These are phyloP conservation scores for Umbelopsis sp. DNA, from an alignment of 192 early-diverging fungal species.

Conservation along the genomic window DNA sequence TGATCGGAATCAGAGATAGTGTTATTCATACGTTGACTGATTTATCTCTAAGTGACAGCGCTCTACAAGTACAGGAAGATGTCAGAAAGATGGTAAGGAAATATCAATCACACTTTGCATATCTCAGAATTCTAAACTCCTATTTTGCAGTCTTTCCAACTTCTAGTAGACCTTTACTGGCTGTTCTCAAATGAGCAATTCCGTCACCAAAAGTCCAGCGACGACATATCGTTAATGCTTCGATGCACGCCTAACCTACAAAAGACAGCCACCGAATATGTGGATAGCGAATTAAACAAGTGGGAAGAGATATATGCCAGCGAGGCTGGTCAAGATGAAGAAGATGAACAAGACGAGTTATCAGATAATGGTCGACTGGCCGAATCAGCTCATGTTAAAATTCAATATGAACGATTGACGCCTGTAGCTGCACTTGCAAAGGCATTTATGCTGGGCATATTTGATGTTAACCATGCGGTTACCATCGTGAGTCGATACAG, in stretches of 20 bases:
- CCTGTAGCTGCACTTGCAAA: conserved; percentile 45
- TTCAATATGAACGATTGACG: conserved; percentile 41
- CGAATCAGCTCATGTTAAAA: background rate
- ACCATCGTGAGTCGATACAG: conserved; percentile 44
- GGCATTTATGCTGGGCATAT: conserved; percentile 45
- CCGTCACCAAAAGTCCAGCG: conserved; percentile 16
- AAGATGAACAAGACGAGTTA: conserved; percentile 28
- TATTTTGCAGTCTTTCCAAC: conserved; percentile 41
- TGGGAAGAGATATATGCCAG: background rate
- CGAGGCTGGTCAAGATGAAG: conserved; percentile 21
- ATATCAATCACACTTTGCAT: background rate
- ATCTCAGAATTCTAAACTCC: background rate
- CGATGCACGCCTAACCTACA: conserved; percentile 39
- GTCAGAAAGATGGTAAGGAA: background rate
- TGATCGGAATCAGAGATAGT: background rate
- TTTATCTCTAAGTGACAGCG: background rate
- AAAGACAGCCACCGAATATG: conserved; percentile 38
- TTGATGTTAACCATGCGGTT: conserved; percentile 38
- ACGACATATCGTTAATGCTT: conserved; percentile 34
- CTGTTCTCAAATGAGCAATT: conserved; percentile 56
- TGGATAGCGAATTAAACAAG: conserved; percentile 36
- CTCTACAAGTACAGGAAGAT: background rate
- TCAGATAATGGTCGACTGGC: conserved; percentile 3
- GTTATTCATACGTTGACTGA: conserved; percentile 8
- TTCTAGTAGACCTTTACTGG: conserved; percentile 52